Evolutionary conservation across 164 flowering plant genomes (phyloP), one percentile per base, ranked within the genome.

Genomic region (Euptelea pleiosperma): DNA sequence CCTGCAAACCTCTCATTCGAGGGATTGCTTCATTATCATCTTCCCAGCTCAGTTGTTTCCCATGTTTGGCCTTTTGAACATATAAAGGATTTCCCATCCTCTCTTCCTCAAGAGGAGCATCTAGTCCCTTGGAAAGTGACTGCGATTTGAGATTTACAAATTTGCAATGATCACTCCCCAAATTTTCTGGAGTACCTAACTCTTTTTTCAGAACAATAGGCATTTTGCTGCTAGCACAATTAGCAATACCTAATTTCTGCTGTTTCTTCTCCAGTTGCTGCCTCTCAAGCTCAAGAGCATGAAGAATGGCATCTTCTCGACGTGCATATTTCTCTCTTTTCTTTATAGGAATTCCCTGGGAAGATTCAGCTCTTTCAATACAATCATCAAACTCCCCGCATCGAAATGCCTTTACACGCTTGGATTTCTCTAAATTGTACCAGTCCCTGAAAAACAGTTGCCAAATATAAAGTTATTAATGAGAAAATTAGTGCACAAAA

Each of bases 361-460:
- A 68, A 24, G 91, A 74, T 63, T 88, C 95, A 63, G 92, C 97
- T 73, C 80, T 86, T 64, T 82, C 85, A 61, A 93, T 93, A 65
- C 94, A 93, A 55, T 87, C 96, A 82, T 88, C 88, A 73, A 87
- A 93, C 52, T 93, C 99, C 56, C 95, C 99, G 79, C 99, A 93
- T 39, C 99, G 84, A 73, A 93, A 93, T 55, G 96, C 81, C 66
- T 93, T 93, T 24, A 93, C 99, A 51, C 99, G 89, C 74, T 86
- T 93, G 9, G 99, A 93, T 63, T 90, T 93, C 76, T 93, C 99
- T 65, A 93, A 68, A 64, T 93, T 90, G 76, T 90, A 93, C 99
- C 99, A 93, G 64, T 93, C 99, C 64, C 99, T 93, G 71, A 50
- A 36, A 70, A 70, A 29, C 21, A 52, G 26, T 50, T 60, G 12